phyloP scores from a whole-genome alignment of 768 basidiomycete species.

The Lactarius tabidus region DNA sequence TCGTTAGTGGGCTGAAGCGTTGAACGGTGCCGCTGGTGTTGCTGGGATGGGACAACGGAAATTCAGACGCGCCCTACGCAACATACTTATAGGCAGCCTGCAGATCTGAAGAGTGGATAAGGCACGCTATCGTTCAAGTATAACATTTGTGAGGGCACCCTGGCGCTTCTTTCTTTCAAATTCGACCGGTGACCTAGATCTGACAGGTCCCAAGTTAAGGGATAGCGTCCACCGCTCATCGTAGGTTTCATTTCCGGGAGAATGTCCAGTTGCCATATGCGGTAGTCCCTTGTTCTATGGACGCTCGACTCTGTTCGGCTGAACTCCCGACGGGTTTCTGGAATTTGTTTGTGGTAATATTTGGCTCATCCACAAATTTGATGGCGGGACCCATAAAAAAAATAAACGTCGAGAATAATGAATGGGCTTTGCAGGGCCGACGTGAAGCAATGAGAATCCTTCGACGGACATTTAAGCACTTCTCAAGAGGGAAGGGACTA shows the following conservation, averaged over 20 bases:
- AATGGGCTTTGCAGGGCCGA: neutral
- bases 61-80: neutral
- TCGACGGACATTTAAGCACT: neutral
- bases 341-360: neutral
- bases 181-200: constrained; percentile 4
- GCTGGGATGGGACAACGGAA: constrained; percentile 8
- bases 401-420: neutral
- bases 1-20: neutral
- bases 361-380: neutral
- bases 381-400: neutral
- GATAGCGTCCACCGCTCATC: neutral
- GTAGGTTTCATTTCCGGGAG: constrained; percentile 16
- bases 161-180: constrained; percentile 5
- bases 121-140: constrained; percentile 3
- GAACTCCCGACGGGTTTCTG: neutral
- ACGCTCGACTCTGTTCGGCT: neutral
- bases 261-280: constrained; percentile 2
- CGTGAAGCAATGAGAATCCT: neutral
- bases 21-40: neutral
- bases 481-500: neutral
- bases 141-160: neutral
- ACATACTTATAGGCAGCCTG: neutral
- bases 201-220: constrained; percentile 3
- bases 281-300: constrained; percentile 16
- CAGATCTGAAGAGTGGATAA: constrained; percentile 5